Evolutionary conservation across 768 basidiomycete genomes (phyloP).

Genomic region (Trichaptum fuscoviolaceum): DNA sequence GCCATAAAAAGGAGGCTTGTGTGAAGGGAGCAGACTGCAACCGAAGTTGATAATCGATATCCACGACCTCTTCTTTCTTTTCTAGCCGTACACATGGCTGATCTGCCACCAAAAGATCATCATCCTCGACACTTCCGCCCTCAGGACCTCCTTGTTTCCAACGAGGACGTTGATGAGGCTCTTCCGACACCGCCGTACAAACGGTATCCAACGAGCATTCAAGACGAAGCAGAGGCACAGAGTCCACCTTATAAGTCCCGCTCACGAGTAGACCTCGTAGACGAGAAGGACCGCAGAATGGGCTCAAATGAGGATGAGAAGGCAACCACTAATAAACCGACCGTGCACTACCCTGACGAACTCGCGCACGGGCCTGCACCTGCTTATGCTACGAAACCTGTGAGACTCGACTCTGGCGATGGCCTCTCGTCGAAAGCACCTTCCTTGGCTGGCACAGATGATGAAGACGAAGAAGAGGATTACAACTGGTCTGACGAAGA

Average conservation of each 20-base stretch:
- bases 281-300: background rate
- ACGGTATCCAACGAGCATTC: background rate
- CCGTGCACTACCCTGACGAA: conserved; percentile 52
- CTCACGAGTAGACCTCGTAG: background rate
- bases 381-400: conserved; percentile 12
- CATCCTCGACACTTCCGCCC: background rate
- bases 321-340: conserved; percentile 25
- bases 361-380: conserved; percentile 24
- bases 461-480: conserved; percentile 52
- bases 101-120: background rate
- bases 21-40: background rate
- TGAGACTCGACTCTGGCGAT: conserved; percentile 13
- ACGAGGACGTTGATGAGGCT: background rate
- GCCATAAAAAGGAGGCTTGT: too few species aligned
- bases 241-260: background rate
- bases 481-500: conserved; percentile 80
- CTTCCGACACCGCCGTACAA: background rate
- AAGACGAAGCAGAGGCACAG: background rate
- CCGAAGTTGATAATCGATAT: background rate
- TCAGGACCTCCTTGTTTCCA: background rate
- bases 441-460: conserved; percentile 51
- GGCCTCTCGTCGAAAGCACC: conserved; percentile 28
- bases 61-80: background rate
- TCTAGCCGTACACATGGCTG: background rate
- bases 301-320: conserved; percentile 14